phyloP scores from a whole-genome alignment of 2,329 filamentous ascomycete genomes.

The Cytospora chrysosperma region DNA sequence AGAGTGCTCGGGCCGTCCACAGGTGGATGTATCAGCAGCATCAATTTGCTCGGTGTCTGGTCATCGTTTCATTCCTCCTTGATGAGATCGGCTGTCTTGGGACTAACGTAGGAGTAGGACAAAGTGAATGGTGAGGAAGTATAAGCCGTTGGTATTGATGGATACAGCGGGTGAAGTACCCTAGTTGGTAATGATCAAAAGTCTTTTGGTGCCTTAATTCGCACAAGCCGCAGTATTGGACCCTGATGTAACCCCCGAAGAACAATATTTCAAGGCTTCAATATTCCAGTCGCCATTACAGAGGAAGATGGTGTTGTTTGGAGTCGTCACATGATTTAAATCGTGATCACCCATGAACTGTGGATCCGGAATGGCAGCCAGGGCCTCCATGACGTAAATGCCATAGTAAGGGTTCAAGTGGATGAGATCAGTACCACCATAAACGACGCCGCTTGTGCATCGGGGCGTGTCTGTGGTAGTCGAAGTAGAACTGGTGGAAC shows the following conservation, averaged over 20 bases:
- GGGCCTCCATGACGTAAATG: not conserved
- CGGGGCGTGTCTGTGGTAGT: not conserved
- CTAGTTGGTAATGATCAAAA: too few relatives aligned
- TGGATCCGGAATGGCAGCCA: not conserved
- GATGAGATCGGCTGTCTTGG: too few relatives aligned
- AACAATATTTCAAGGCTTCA: not conserved
- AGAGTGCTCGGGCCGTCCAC: too few relatives aligned
- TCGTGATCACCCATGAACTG: not conserved
- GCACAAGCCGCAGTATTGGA: not conserved
- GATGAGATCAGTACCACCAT: not conserved
- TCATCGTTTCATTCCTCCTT: too few relatives aligned
- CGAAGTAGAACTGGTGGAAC: not conserved
- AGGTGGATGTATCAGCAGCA: too few relatives aligned
- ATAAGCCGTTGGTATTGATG: too few relatives aligned
- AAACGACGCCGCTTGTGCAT: not conserved
- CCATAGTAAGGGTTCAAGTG: not conserved
- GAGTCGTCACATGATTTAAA: not conserved
- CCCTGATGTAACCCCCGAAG: not conserved
- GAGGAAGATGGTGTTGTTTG: not conserved
- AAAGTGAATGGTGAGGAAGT: too few relatives aligned
- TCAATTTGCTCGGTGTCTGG: too few relatives aligned
- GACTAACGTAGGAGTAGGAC: too few relatives aligned
- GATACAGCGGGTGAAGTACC: too few relatives aligned
- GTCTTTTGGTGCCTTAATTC: too few relatives aligned
- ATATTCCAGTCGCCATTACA: not conserved